Evolutionary conservation across 495 filamentous ascomycete species (phyloP).

Genomic region (Rhypophila decipiens): DNA sequence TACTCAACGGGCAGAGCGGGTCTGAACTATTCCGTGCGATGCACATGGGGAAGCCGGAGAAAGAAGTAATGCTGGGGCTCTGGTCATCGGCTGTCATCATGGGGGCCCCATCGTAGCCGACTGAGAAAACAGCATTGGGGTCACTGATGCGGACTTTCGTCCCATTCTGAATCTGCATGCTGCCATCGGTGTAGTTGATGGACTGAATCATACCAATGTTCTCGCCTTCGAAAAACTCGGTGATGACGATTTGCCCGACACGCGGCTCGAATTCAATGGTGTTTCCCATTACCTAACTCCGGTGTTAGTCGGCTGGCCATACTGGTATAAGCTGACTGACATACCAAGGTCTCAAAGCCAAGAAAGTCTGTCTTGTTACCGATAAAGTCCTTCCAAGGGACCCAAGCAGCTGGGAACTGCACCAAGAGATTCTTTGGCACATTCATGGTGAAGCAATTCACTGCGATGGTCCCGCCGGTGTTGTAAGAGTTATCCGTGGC

Average conservation of each 20-base stretch:
- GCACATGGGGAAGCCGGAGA: conserved; percentile 39
- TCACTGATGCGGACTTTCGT: conserved; percentile 35
- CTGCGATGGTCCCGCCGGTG: conserved; percentile 28
- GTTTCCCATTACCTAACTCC: conserved; percentile 32
- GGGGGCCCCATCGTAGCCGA: conserved; percentile 17
- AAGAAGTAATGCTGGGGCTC: conserved; percentile 32
- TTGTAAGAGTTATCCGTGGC: conserved; percentile 25
- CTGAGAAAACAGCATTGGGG: conserved; percentile 30
- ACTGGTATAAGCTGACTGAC: too few relatives aligned
- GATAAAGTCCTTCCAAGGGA: conserved; percentile 32
- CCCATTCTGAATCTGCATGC: conserved; percentile 28
- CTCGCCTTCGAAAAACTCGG: conserved; percentile 21
- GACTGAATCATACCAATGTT: conserved; percentile 28
- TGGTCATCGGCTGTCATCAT: conserved; percentile 35
- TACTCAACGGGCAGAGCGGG: conserved; percentile 25
- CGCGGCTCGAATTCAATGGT: conserved; percentile 24
- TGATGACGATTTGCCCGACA: conserved; percentile 29
- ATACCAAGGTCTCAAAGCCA: conserved; percentile 29
- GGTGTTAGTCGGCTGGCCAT: too few relatives aligned
- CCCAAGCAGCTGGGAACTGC: conserved; percentile 31
- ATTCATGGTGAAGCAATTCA: conserved; percentile 29
- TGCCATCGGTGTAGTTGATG: conserved; percentile 22
- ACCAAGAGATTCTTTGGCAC: conserved; percentile 36
- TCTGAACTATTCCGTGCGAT: conserved; percentile 28
- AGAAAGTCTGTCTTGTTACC: conserved; percentile 10